Evolutionary conservation across 345 rosid species (phyloP), one percentile per base, ranked within the genome.

Genomic region (Citrus reticulata): DNA sequence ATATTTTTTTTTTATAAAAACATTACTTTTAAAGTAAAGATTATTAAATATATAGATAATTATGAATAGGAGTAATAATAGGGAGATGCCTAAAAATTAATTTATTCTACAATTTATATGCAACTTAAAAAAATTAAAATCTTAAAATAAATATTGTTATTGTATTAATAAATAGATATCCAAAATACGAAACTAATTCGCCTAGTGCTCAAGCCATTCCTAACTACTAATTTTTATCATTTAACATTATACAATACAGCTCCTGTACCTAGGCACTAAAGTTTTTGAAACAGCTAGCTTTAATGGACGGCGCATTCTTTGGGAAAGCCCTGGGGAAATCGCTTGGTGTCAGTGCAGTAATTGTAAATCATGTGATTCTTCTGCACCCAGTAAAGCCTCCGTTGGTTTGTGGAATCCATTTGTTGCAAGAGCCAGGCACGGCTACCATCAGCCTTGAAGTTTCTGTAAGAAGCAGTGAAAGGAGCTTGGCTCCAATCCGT

Each of bases 401-500:
- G 29, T 51, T 68, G 83, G 63, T 81, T 35, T 5, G 61, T 60
- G 0, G 75, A 14, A 20, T 77, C 90, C 46, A 88, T 75, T 13
- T 64, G 49, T 37, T 80, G 80, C 0, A 66, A 65, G 16, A 71
- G 49, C 87, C 86, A 84, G 19, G 80, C 34, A n/a, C 13, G 25
- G n/a, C 70, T 58, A n/a, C 9, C 87, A 30, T 82, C 62, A 20
- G 81, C 88, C 11, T 74, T 84, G 79, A 87, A 83, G 79, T 83
- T 83, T 78, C 84, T 78, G 65, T 85, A 83, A 19, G 88, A 76
- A 32, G 87, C 83, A 6, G 85, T 80, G 77, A 86, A 86, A 5
- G 89, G 85, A 35, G 89, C 87, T 57, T 71, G 78, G 22, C 73
- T 70, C 87, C 87, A 84, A 68, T 82, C 85, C 20, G 85, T 82